Conservation (phyloP, 2,329 filamentous ascomycete species). For the Scytalidium lignicola region DNA sequence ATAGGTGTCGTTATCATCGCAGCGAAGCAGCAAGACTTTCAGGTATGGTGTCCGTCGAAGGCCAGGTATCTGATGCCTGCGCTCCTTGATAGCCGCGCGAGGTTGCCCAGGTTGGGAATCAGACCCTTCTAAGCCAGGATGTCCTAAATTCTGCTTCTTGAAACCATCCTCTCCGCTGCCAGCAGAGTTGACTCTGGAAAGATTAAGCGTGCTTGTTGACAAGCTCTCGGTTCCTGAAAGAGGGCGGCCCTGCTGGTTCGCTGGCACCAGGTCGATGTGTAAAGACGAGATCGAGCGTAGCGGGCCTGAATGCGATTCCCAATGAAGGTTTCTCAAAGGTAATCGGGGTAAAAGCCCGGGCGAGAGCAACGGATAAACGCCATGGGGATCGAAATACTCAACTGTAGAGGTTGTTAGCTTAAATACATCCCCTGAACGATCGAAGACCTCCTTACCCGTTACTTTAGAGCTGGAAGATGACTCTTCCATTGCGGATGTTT, state of each 20-base stretch:
- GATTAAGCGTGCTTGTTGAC: slow-evolving; percentile 25
- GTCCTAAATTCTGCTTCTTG: slow-evolving; percentile 49
- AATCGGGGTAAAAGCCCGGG: slow-evolving; percentile 73
- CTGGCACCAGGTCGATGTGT: slow-evolving; percentile 76
- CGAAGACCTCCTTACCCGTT: slow-evolving; percentile 51
- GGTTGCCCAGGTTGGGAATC: slow-evolving; percentile 14
- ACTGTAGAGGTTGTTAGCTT: slow-evolving; percentile 46
- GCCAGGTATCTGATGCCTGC: slow-evolving; percentile 92
- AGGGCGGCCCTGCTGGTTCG: slow-evolving; percentile 38
- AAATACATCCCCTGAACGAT: neutral
- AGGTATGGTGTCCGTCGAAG: slow-evolving; percentile 89
- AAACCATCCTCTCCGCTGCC: slow-evolving; percentile 51
- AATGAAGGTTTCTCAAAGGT: slow-evolving; percentile 87
- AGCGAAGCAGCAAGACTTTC: slow-evolving; percentile 82
- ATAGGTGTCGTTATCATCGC: slow-evolving; percentile 94
- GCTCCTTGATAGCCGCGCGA: slow-evolving; percentile 40
- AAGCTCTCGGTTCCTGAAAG: slow-evolving; percentile 30
- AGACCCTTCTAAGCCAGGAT: slow-evolving; percentile 22
- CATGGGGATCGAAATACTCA: slow-evolving; percentile 92
- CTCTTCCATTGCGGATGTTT: slow-evolving; percentile 50
- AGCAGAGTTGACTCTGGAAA: slow-evolving; percentile 30
- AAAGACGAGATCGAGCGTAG: slow-evolving; percentile 90
- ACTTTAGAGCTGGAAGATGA: slow-evolving; percentile 70
- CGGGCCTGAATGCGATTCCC: slow-evolving; percentile 91
- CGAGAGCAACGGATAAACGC: slow-evolving; percentile 77